Base-by-base conservation (phyloP, 2,329 filamentous ascomycete species). In the Exserohilum turcica region DNA sequence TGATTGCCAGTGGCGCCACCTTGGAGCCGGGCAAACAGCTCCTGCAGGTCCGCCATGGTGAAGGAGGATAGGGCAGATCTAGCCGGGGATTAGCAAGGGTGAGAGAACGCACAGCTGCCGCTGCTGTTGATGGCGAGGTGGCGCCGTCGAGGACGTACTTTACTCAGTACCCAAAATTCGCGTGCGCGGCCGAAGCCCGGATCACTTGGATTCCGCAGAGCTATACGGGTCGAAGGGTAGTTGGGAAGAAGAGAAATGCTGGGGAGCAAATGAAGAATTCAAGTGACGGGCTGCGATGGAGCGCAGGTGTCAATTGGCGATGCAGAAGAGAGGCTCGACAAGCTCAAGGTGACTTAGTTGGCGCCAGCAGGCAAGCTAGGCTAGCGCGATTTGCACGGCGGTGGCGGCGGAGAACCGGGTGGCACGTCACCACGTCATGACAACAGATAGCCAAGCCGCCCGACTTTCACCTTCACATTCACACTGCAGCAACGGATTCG, bases 1-100 rank as follows among this genome's bases (percentile, higher is more conserved):
- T 63, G 64, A 53, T 64, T 63, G 54, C 64, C 48, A 45, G 59
- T 54, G 55, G 62, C 61, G 57, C 70, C 65, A 37, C 70, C 70
- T 63, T 76, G 77, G 46, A 79, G 69, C 43, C 76, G 73, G 45
- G 73, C 72, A 63, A 78, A 74, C 37, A 79, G 68, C 66, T 78
- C 77, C 54, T 77, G 74, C 56, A 78, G 60, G 62, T 78, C 76
- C 49, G 75, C 70, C 76, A 78, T 78, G 47, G 47, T 65, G 60
- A 64, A 55, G 42, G 55, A 56, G 46, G 48, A 35, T 45, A 48
- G 57, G 60, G 59, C 51, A 52, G 59, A 67, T 64, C 65, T 66
- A 33, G 16, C 18, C 18, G 39, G 13, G 37, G 52, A 46, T 68
- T 38, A 66, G 57, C 36, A 39, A 43, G 36, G 32, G 42, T 47